phyloP scores from a whole-genome alignment of 2,329 filamentous ascomycete genomes.

The Scedosporium apiospermum region DNA sequence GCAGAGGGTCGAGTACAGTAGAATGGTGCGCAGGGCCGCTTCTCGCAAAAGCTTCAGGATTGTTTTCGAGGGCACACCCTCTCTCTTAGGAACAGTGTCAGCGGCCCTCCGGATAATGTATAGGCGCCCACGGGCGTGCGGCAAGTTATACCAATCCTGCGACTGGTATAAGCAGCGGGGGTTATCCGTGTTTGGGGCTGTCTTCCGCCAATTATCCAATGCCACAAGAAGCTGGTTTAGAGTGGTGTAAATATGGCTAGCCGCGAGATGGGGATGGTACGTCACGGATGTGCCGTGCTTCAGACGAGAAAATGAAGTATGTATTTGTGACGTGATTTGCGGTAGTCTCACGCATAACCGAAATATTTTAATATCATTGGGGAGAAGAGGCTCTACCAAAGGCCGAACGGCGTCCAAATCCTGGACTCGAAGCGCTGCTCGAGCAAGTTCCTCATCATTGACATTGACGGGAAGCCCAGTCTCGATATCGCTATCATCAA shows the following conservation, averaged over 20 bases:
- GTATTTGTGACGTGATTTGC: constrained; percentile 28
- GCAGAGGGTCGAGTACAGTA: constrained; percentile 26
- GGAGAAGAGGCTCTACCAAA: neutral
- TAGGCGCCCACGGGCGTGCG: constrained; percentile 28
- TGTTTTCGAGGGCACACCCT: constrained; percentile 21
- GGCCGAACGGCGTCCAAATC: constrained; percentile 10
- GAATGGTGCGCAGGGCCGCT: constrained; percentile 26
- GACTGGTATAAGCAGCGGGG: constrained; percentile 31
- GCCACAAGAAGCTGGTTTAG: constrained; percentile 22
- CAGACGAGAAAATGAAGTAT: constrained; percentile 17
- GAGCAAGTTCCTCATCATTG: constrained; percentile 23
- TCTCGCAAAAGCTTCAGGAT: constrained; percentile 22
- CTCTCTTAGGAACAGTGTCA: constrained; percentile 24
- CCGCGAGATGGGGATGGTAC: constrained; percentile 6
- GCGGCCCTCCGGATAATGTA: constrained; percentile 30
- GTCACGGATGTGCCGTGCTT: neutral
- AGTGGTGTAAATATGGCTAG: constrained; percentile 16
- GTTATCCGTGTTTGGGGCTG: constrained; percentile 19
- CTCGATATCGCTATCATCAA: constrained; percentile 27
- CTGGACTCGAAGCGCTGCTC: too few species aligned
- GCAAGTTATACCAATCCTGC: constrained; percentile 33
- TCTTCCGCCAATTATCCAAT: constrained; percentile 24
- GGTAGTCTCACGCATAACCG: constrained; percentile 26
- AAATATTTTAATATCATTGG: constrained; percentile 24
- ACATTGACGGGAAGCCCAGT: constrained; percentile 24